Conservation (phyloP, 2,329 filamentous ascomycete species). For the Colletotrichum coccodes region DNA sequence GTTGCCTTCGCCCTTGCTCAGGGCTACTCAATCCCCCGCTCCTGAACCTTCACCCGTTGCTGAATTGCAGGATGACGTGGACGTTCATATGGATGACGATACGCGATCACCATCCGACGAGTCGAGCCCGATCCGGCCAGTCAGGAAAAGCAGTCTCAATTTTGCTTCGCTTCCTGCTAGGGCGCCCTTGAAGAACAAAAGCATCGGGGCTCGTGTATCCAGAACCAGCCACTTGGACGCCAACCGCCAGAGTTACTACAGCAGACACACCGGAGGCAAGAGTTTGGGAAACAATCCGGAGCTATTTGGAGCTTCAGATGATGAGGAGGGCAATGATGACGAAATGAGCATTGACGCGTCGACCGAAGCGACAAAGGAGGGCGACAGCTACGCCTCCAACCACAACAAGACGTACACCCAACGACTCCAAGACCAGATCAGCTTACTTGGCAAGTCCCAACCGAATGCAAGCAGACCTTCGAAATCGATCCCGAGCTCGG, state of each 20-base stretch:
- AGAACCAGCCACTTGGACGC: conserved; percentile 83
- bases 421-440: conserved; percentile 91
- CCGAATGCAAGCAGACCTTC: conserved; percentile 57
- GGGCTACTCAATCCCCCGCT: conserved; percentile 8
- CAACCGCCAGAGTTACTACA: conserved; percentile 78
- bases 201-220: conserved; percentile 77
- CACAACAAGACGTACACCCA: conserved; percentile 95
- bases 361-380: conserved; percentile 56
- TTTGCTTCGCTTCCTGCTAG: conserved; percentile 93
- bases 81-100: conserved; percentile 54
- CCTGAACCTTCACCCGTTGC: conserved; percentile 8
- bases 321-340: conserved; percentile 60
- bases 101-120: conserved; percentile 70
- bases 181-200: conserved; percentile 89
- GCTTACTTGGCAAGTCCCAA: conserved; percentile 70
- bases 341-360: conserved; percentile 63
- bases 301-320: conserved; percentile 55
- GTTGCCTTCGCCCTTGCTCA: not conserved
- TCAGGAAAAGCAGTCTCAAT: conserved; percentile 93
- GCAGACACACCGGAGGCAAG: conserved; percentile 77
- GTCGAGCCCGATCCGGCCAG: conserved; percentile 79
- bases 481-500: conserved; percentile 56
- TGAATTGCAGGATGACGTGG: conserved; percentile 24
- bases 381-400: conserved; percentile 56
- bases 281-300: conserved; percentile 65